Evolutionary conservation across 495 filamentous ascomycete species (phyloP).

Genomic region (Daldinia bambusicola): DNA sequence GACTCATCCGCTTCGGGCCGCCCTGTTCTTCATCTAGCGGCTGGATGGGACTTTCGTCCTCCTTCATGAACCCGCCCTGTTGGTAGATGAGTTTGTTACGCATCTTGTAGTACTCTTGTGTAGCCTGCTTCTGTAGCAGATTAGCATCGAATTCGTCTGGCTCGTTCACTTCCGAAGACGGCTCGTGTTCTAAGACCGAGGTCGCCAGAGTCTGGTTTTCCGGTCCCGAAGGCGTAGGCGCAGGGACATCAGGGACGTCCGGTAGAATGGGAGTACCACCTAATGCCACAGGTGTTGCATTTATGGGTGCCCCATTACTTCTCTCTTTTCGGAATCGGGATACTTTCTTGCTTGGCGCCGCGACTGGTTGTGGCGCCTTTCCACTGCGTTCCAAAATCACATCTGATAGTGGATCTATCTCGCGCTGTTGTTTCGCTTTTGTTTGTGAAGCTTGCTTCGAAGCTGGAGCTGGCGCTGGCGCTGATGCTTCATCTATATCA

Average conservation of each 20-base stretch:
- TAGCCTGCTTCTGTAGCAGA: constrained; percentile 78
- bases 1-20: constrained; percentile 76
- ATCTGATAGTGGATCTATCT: constrained; percentile 57
- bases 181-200: constrained; percentile 70
- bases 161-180: constrained; percentile 57
- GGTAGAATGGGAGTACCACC: constrained; percentile 33
- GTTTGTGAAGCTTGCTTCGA: constrained; percentile 36
- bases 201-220: constrained; percentile 67
- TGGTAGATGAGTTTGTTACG: constrained; percentile 81
- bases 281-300: constrained; percentile 14
- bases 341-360: constrained; percentile 50
- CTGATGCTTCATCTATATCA: constrained; percentile 69
- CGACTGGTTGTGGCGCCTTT: constrained; percentile 56
- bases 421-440: constrained; percentile 43
- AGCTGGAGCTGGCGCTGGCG: constrained; percentile 49
- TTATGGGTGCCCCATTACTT: constrained; percentile 20
- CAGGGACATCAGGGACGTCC: constrained; percentile 31
- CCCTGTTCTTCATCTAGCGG: constrained; percentile 76
- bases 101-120: constrained; percentile 79
- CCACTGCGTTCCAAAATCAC: constrained; percentile 53
- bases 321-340: constrained; percentile 61
- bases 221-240: constrained; percentile 59
- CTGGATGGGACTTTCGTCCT: constrained; percentile 68
- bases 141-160: constrained; percentile 79
- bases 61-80: constrained; percentile 77